A percentile compares a stretch with the other conserved stretches of the same genome.
phyloP scores from a whole-genome alignment of 2,329 filamentous ascomycete species.

The Pseudogymnoascus sp. region DNA sequence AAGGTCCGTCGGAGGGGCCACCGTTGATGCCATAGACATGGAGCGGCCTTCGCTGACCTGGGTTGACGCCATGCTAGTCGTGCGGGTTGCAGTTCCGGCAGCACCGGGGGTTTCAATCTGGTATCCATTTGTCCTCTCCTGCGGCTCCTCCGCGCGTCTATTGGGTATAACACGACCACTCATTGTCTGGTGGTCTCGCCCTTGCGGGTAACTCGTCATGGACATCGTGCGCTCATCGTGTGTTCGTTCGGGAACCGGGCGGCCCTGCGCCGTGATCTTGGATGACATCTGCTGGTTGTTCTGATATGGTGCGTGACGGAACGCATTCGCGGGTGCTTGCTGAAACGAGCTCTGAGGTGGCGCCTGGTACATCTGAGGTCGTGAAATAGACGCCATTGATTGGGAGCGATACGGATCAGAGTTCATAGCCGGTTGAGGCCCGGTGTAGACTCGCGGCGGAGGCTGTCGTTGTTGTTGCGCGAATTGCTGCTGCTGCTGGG shows the following conservation, averaged over 20 bases:
- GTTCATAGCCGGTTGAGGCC: slow-evolving; percentile 64
- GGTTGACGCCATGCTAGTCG: slow-evolving; percentile 51
- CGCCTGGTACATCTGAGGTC: slow-evolving; percentile 64
- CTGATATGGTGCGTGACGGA: slow-evolving; percentile 70
- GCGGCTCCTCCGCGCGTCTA: slow-evolving; percentile 39
- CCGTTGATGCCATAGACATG: slow-evolving; percentile 89
- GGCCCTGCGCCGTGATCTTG: slow-evolving; percentile 81
- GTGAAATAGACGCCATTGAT: slow-evolving; percentile 70
- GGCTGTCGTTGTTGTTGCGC: slow-evolving; percentile 37
- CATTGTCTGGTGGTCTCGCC: slow-evolving; percentile 83
- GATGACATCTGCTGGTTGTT: slow-evolving; percentile 46
- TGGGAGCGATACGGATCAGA: slow-evolving; percentile 86
- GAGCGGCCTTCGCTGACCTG: slow-evolving; percentile 43
- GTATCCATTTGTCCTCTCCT: slow-evolving; percentile 14
- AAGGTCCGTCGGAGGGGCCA: slow-evolving; percentile 52
- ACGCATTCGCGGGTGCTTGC: slow-evolving; percentile 63
- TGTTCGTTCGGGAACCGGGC: slow-evolving; percentile 74
- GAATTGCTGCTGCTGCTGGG: slow-evolving; percentile 38
- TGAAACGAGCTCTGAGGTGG: slow-evolving; percentile 52
- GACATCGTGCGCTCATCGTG: slow-evolving; percentile 94
- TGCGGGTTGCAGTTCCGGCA: slow-evolving; percentile 45
- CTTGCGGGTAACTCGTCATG: slow-evolving; percentile 73
- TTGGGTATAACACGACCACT: slow-evolving; percentile 86
- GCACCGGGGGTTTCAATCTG: slow-evolving; percentile 11
- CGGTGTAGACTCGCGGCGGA: slow-evolving; percentile 48